Conservation (phyloP, 2,329 filamentous ascomycete species). For the Cercospora zeina region DNA sequence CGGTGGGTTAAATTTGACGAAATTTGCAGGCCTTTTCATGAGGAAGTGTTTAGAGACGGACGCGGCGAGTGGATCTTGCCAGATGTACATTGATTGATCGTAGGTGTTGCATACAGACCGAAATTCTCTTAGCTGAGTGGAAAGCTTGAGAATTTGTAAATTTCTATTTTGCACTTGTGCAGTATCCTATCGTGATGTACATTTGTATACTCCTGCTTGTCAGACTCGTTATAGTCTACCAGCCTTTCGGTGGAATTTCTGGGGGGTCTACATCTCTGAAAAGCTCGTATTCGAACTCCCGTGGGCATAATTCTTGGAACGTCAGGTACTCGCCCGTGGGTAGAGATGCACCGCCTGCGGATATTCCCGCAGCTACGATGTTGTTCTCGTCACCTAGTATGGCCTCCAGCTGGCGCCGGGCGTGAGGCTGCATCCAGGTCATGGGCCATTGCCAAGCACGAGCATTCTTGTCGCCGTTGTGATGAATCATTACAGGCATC, state of each 20-base stretch:
- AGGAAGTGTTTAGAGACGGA: constrained; percentile 50
- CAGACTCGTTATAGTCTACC: not conserved
- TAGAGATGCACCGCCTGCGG: constrained; percentile 42
- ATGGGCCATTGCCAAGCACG: constrained; percentile 23
- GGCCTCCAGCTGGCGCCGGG: constrained; percentile 24
- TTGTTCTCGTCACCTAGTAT: constrained; percentile 36
- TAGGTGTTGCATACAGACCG: not conserved
- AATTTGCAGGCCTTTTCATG: constrained; percentile 48
- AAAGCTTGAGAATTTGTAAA: not conserved
- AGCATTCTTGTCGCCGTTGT: constrained; percentile 32
- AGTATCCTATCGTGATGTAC: not conserved
- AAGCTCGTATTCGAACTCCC: constrained; percentile 27
- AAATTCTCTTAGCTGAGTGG: not conserved
- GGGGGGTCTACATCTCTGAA: constrained; percentile 26
- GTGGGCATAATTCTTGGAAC: constrained; percentile 28
- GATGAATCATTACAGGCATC: constrained; percentile 35
- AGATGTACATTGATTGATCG: constrained; percentile 8
- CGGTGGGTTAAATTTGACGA: constrained; percentile 49
- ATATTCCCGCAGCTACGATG: constrained; percentile 36
- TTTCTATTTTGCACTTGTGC: not conserved
- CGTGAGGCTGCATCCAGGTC: constrained; percentile 28
- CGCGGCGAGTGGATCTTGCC: constrained; percentile 41
- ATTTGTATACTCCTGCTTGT: not conserved
- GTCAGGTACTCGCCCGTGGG: constrained; percentile 43
- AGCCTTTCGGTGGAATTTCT: constrained; percentile 1